Evolutionary conservation across 495 filamentous ascomycete species (phyloP).

Genomic region (Neurospora sp.): DNA sequence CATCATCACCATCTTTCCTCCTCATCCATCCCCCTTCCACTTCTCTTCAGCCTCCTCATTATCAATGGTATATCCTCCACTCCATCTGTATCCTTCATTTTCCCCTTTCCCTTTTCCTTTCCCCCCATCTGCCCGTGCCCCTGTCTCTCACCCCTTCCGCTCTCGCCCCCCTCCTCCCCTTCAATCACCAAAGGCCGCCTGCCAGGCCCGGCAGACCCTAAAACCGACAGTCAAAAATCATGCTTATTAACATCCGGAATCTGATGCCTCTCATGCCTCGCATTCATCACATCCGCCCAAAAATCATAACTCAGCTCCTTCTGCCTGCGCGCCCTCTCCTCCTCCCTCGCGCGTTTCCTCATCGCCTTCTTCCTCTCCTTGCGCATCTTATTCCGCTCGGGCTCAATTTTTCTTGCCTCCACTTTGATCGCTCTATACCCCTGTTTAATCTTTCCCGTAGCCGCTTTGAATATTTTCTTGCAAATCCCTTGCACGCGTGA

Average conservation of each 20-base stretch:
- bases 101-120: background rate
- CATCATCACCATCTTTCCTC: background rate
- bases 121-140: background rate
- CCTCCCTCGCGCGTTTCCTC: slow-evolving; percentile 14
- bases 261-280: slow-evolving; percentile 23
- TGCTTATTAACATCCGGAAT: slow-evolving; percentile 35
- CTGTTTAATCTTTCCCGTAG: slow-evolving; percentile 10
- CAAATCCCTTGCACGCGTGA: slow-evolving; percentile 24
- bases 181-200: background rate
- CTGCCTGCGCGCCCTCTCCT: slow-evolving; percentile 4
- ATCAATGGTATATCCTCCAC: background rate
- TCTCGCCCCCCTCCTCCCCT: background rate
- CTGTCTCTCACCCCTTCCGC: background rate
- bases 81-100: background rate
- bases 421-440: slow-evolving; percentile 6
- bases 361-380: slow-evolving; percentile 15
- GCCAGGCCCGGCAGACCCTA: too few relatives aligned
- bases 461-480: slow-evolving; percentile 19
- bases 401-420: slow-evolving; percentile 16
- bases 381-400: slow-evolving; percentile 16
- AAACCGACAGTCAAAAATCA: background rate
- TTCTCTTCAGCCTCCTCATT: background rate
- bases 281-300: slow-evolving; percentile 31
- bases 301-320: slow-evolving; percentile 34
- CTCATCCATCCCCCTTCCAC: background rate